Conservation (phyloP, 176 grass and related monocot genomes). For the Aechmea fasciata region DNA sequence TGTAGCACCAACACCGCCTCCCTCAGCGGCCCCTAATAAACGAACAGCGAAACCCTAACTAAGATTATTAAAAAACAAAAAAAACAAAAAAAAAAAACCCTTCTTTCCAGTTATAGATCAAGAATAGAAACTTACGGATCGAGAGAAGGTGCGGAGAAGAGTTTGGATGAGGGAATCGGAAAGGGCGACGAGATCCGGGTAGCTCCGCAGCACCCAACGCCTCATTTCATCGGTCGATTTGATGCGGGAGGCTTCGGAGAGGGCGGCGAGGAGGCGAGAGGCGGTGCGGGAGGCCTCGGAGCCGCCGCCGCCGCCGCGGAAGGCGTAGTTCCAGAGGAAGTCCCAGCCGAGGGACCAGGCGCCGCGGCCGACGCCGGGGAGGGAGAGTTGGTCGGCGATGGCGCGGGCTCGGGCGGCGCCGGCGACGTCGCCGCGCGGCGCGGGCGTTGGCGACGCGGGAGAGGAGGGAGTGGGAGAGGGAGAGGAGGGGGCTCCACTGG, state of each 20-base stretch:
- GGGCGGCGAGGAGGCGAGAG: constrained; percentile 34
- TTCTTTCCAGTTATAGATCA: background rate
- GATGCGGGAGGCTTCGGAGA: constrained; percentile 45
- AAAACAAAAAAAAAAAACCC: background rate
- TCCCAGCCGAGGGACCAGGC: constrained; percentile 68
- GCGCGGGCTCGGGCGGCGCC: constrained; percentile 39
- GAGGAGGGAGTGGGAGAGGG: constrained; percentile 84
- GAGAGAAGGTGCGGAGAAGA: constrained; percentile 69
- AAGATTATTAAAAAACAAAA: background rate
- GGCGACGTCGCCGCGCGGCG: constrained; percentile 38
- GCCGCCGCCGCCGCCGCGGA: constrained; percentile 26
- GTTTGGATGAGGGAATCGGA: constrained; percentile 38
- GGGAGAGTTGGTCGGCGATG: constrained; percentile 45
- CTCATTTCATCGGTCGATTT: constrained; percentile 26
- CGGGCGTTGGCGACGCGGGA: constrained; percentile 57
- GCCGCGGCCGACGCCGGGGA: constrained; percentile 31
- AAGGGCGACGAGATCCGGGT: constrained; percentile 35
- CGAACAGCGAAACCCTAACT: constrained; percentile 2
- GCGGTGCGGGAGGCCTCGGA: constrained; percentile 15
- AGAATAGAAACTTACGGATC: constrained; percentile 32
- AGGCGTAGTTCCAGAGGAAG: constrained; percentile 79
- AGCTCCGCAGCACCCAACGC: constrained; percentile 49
- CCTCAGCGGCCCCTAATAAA: constrained; percentile 75
- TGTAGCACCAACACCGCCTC: constrained; percentile 65
- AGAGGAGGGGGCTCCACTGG: constrained; percentile 45